Conservation (phyloP, 371 early-diverging fungal genomes). For the Apophysomyces elegans region DNA sequence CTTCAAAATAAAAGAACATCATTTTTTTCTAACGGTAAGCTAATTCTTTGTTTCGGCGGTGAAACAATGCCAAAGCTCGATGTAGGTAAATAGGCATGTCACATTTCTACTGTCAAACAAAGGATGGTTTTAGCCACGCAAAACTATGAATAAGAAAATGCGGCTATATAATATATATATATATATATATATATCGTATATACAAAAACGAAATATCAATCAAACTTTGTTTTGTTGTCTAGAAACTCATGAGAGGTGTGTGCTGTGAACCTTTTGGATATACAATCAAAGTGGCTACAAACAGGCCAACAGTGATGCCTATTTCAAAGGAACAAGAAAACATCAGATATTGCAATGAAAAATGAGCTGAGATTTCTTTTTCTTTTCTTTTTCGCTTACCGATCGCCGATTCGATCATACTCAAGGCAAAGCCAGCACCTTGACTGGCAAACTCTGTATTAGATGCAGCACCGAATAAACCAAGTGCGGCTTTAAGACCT, state of each 20-base stretch:
- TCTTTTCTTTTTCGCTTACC: conserved; percentile 15
- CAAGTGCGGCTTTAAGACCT: conserved; percentile 51
- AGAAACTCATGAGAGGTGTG: conserved; percentile 64
- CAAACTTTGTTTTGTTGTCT: conserved; percentile 9
- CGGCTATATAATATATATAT: too few species aligned
- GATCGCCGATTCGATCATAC: conserved; percentile 46
- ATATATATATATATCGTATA: too few species aligned
- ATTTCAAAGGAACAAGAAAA: not conserved
- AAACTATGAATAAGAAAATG: too few species aligned
- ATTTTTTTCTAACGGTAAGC: too few species aligned
- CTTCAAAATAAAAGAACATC: too few species aligned
- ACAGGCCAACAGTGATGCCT: conserved; percentile 63
- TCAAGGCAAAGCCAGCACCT: conserved; percentile 48
- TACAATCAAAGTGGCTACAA: conserved; percentile 56
- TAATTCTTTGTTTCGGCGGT: too few species aligned
- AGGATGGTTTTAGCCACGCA: too few species aligned
- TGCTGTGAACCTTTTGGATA: conserved; percentile 61
- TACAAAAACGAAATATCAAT: too few species aligned
- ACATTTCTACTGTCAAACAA: too few species aligned
- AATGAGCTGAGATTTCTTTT: not conserved
- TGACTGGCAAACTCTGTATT: conserved; percentile 35
- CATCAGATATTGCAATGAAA: too few species aligned
- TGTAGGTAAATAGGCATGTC: too few species aligned
- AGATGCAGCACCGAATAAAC: conserved; percentile 35
- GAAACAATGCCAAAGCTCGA: too few species aligned